Percentiles rank a stretch among this genome's conserved stretches.
Conservation (phyloP, 768 basidiomycete genomes). For the Naematelia encephala region DNA sequence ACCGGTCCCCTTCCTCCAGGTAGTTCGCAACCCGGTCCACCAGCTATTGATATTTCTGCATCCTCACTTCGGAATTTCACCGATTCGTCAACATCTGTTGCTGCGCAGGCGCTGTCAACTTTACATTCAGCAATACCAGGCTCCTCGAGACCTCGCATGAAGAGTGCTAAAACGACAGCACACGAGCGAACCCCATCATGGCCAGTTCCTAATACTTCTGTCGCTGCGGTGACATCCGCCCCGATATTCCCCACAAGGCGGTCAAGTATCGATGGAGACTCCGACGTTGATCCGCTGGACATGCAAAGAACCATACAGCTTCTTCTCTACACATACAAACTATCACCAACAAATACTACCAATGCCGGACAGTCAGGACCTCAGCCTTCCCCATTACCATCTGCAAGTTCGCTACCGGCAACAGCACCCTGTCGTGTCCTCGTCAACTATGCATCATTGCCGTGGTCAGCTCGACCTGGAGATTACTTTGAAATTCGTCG, state of each 20-base stretch:
- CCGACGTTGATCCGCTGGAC: conserved; percentile 12
- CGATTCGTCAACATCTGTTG: conserved; percentile 15
- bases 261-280: conserved; percentile 18
- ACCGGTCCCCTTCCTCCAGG: conserved; percentile 13
- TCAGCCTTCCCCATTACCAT: conserved; percentile 38
- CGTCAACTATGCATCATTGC: conserved; percentile 30
- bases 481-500: conserved; percentile 44
- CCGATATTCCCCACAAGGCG: conserved; percentile 22
- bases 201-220: conserved; percentile 18
- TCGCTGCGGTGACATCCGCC: conserved; percentile 21
- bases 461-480: conserved; percentile 28
- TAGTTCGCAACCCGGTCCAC: conserved; percentile 15
- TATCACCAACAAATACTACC: conserved; percentile 1
- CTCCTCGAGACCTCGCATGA: neutral
- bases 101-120: conserved; percentile 14
- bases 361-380: neutral
- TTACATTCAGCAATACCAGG: conserved; percentile 10
- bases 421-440: conserved; percentile 21
- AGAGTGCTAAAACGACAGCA: neutral
- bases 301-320: conserved; percentile 10
- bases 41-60: conserved; percentile 20
- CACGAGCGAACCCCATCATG: conserved; percentile 24
- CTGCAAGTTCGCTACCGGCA: conserved; percentile 6
- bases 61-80: conserved; percentile 19
- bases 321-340: conserved; percentile 38